A percentile compares a stretch with the other conserved stretches of the same genome.
Evolutionary conservation across 345 rosid genomes (phyloP).

Genomic region (Rhodamnia argentea): DNA sequence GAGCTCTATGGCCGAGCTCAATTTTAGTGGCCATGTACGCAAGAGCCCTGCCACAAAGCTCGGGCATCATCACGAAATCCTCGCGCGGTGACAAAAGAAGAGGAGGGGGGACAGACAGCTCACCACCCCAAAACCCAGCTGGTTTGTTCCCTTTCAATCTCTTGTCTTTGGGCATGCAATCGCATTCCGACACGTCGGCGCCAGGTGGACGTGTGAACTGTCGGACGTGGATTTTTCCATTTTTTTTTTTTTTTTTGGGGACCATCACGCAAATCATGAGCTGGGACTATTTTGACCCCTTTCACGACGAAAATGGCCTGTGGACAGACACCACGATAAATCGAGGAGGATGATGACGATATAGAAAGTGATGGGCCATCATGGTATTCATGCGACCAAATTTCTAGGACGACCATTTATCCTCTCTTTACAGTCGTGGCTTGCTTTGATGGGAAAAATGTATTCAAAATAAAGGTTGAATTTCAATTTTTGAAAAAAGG

Average conservation of each 20-base stretch:
- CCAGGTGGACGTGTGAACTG: not conserved
- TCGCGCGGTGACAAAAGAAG: not conserved
- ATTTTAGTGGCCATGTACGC: too few relatives aligned
- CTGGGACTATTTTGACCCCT: not conserved
- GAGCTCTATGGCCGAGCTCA: too few relatives aligned
- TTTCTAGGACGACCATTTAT: not conserved
- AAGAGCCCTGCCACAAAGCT: too few relatives aligned
- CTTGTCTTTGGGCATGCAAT: not conserved
- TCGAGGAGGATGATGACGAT: not conserved
- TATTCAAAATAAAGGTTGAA: not conserved
- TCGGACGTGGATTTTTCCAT: not conserved
- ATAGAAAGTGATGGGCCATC: too few relatives aligned
- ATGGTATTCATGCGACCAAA: not conserved
- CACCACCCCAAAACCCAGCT: not conserved
- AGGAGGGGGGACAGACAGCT: not conserved
- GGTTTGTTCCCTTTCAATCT: not conserved
- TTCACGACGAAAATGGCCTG: not conserved
- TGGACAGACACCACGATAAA: not conserved
- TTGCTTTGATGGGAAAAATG: not conserved
- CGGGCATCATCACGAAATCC: not conserved
- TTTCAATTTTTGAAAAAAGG: not conserved
- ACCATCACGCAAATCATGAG: not conserved
- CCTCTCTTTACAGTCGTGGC: not conserved
- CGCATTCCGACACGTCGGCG: not conserved
- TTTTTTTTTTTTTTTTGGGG: not conserved